Base-by-base conservation (phyloP, 345 rosid species). In the Heritiera littoralis region DNA sequence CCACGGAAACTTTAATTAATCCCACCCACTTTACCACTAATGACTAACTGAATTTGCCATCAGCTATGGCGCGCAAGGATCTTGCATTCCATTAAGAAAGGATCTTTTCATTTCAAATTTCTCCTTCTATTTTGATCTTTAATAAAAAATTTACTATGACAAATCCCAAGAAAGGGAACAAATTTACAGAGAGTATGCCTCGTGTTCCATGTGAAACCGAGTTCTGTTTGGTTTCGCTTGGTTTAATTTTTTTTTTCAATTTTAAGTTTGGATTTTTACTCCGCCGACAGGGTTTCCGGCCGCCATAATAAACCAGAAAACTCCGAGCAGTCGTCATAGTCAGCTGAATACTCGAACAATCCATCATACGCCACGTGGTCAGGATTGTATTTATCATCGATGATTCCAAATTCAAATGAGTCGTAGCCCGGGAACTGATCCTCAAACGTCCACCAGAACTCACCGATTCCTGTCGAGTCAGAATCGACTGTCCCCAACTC, bases 271-370 rank as follows among this genome's bases (percentile, higher is more conserved):
- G 23, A 17, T 28, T 52, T 12, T 43, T 76, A 82, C 55, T 65
- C 69, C 61, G 89, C 90, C 66, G 95, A 83, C 60, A 89, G 80
- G 3, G 89, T 89, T 88, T 88, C 93, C 30, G 89, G 79, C 84
- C 86, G 89, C 95, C 93, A 88, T 41, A 84, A 64, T 49, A 79
- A 66, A 40, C 80, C 89, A n/a, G 93, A 80, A n/a, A 75, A 7
- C 17, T 91, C 93, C 54, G 85, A 86, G 72, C 88, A 66, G n/a
- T 85, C 87, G 54, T 59, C 82, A 76, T 82, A 77, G 0, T 56
- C 89, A 60, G 89, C 91, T 30, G 89, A 1, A 81, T 82, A 77
- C 2, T 90, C 92, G 48, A 89, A 92, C 45, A 94, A 49, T 7
- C 92, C 85, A 1, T 90, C 96, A 9, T 86, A 80, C 0, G 87